Evolutionary conservation across 1,284 basidiomycete species (phyloP).

Genomic region (Pseudozyma tsukubaensis): DNA sequence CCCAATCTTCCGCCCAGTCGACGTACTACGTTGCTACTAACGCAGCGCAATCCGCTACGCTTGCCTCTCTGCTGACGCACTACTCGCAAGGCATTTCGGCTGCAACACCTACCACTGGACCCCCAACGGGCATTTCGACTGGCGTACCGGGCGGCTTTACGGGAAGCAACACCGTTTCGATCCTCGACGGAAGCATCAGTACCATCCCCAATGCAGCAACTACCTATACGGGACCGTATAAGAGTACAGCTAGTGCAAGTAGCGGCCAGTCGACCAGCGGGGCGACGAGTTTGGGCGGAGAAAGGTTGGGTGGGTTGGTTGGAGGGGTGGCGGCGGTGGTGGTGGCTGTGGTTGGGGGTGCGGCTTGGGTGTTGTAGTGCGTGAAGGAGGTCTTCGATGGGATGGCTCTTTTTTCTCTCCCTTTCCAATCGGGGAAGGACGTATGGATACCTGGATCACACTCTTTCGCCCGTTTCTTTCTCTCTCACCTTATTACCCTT

Average conservation of each 20-base stretch:
- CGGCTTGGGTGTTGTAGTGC: constrained; percentile 18
- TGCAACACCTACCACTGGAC: constrained; percentile 37
- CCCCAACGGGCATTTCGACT: constrained; percentile 30
- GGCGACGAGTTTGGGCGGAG: background rate
- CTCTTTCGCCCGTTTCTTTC: too few relatives aligned
- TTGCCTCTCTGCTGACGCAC: constrained; percentile 38
- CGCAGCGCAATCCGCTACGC: constrained; percentile 22
- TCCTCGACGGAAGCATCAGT: constrained; percentile 33
- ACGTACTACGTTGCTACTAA: constrained; percentile 45
- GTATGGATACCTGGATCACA: too few relatives aligned
- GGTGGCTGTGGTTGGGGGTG: constrained; percentile 15
- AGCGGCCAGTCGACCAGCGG: background rate
- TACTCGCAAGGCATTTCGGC: constrained; percentile 43
- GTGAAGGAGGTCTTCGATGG: background rate
- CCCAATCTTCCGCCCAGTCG: constrained; percentile 1
- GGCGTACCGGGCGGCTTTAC: constrained; percentile 42
- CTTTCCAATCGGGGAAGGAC: background rate
- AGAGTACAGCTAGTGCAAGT: background rate
- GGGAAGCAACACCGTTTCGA: constrained; percentile 16
- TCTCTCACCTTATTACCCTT: too few relatives aligned
- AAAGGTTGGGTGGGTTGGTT: background rate
- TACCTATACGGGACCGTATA: constrained; percentile 31
- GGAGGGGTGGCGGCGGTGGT: background rate
- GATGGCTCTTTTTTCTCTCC: background rate
- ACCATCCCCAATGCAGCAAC: constrained; percentile 49